Base-by-base conservation (phyloP, 2,329 filamentous ascomycete species). In the Coniella lustricola region DNA sequence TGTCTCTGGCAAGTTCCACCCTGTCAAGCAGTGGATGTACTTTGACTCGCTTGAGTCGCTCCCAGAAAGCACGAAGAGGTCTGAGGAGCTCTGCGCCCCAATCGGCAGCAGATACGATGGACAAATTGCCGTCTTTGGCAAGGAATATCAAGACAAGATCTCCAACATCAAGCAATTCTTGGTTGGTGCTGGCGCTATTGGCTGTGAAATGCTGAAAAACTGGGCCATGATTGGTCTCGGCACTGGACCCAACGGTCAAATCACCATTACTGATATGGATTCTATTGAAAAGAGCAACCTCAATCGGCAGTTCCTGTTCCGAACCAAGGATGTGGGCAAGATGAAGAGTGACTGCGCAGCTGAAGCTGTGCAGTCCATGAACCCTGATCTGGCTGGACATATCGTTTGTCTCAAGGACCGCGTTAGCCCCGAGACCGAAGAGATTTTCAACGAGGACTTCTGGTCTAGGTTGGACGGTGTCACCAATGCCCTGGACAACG, bases 161-260 rank as follows among this genome's bases (percentile, higher is more conserved):
- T 80, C 85, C 52, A 95, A 96, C 60, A 69, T 93, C 53, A 93
- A 84, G 61, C 82, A 97, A 60, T 98, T 98, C 73, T 76, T 98
- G 48, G 93, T 98, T 50, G 93, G 93, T 57, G 89, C 93, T 40
- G 93, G 93, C 60, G 93, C 94, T 55, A 98, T 98, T 65, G 93
- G 93, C 39, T 98, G 93, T 62, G 93, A 98, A 64, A 98, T 97
- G 86, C 73, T 98, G 57, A 98, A 98, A 80, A 97, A 97, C 68
- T 98, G 93, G 90, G 91, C 94, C 32, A 94, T 98, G 90, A 95
- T 97, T 65, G 93, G 93, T 57, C 75, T 98, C 25, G 91, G 85
- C 38, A 87, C 87, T 39, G 93, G 93, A 3, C 87, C 89, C 3
- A 79, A 90, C 42, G 93, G 93, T 60, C 85, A 86, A 67, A 94